Base-by-base conservation (phyloP, 345 rosid genomes). In the Lepidium sativum region DNA sequence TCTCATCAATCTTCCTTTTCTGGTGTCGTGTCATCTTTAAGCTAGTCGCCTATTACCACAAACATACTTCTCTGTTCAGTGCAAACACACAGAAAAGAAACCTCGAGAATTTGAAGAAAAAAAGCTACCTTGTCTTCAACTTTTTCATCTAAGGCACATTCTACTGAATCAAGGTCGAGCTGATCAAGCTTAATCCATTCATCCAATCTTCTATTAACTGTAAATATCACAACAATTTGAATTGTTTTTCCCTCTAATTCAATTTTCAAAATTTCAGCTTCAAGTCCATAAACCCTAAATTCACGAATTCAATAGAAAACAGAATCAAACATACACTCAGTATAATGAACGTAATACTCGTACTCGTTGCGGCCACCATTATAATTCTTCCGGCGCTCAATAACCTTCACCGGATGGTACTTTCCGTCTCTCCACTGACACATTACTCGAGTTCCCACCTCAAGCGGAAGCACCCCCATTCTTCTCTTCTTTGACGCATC, bases 21-120 rank as follows among this genome's bases (percentile, higher is more conserved):
- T 95, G 99, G 80, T 95, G 99, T 20, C 97, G 88, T 9, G 99
- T 91, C 99, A 95, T 95, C 79, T 95, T 95, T 79, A 95, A 79
- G 77, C 97, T 87, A 54, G 97, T 86, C 41, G 88, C 99, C 99
- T 94, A 68, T 17, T 23, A 42, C 55, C 50, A 20, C 42, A 71
- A 0, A 29, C 23, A 44, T 2, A 34, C 32, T 13, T 32, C 5
- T 7, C 45, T 18, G 37, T n/a, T 65, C 52, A 63, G 12, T 47
- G 17, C 32, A 4, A 33, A 43, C n/a, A 7, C 3, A 18, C 37
- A 1, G 20, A 18, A 32, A 53, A 15, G 0, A 54, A 59, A 53
- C 14, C 51, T 52, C 15, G 4, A 65, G 16, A 56, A 33, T 63
- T n/a, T 56, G n/a, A 48, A 18, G 7, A 56, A 6, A 2, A 37